Conservation (phyloP, 2,329 filamentous ascomycete species). For the Aspergillus sp. region DNA sequence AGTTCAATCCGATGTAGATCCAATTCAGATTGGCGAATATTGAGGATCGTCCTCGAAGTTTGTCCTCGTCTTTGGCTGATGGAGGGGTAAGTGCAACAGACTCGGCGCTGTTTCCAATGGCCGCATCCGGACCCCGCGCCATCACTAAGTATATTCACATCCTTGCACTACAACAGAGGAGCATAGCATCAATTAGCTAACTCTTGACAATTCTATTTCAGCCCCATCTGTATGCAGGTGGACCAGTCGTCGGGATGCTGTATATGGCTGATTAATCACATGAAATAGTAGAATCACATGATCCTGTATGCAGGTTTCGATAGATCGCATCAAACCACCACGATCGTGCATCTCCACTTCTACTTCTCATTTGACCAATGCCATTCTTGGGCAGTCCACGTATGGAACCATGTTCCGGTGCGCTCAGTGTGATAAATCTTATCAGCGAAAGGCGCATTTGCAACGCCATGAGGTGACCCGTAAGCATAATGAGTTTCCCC, state of each 20-base stretch:
- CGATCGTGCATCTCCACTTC: background rate
- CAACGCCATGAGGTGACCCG: constrained; percentile 30
- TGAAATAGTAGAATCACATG: background rate
- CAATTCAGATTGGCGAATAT: background rate
- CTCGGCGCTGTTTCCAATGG: background rate
- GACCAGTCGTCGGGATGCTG: background rate
- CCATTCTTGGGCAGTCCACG: background rate
- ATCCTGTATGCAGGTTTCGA: background rate
- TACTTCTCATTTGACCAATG: background rate
- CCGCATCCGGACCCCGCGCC: background rate
- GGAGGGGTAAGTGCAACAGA: background rate
- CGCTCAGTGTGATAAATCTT: constrained; percentile 28
- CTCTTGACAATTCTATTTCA: background rate
- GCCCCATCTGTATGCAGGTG: background rate
- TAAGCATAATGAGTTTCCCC: constrained; percentile 9
- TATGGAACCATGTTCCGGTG: constrained; percentile 27
- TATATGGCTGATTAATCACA: background rate
- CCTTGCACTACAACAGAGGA: background rate
- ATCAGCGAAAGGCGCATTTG: constrained; percentile 29
- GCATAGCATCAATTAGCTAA: background rate
- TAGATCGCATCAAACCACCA: background rate
- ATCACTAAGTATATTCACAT: background rate
- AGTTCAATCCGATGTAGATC: background rate
- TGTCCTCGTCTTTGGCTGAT: background rate
- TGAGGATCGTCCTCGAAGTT: background rate